Percentiles rank a stretch among this genome's conserved stretches.
Evolutionary conservation across 139 green algal genomes (phyloP).

Genomic region (Chlorella vulgaris): DNA sequence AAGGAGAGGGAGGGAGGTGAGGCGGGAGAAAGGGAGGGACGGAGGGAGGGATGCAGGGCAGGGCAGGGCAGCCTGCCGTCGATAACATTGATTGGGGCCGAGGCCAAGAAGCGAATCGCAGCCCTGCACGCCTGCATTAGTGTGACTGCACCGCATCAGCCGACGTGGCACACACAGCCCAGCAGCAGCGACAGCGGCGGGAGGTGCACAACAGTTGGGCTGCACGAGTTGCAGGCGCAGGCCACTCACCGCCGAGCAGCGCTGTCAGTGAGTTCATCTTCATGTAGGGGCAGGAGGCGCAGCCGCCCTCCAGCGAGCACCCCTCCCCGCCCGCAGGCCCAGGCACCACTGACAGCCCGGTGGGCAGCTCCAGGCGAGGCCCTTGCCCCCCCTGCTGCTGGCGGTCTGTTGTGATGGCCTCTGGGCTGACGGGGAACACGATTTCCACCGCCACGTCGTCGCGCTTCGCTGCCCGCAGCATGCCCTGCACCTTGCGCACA

Average conservation of each 20-base stretch:
- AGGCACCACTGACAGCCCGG: constrained; percentile 72
- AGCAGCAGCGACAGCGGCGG: neutral
- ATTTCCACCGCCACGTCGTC: constrained; percentile 91
- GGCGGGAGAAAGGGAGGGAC: neutral
- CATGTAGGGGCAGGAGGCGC: constrained; percentile 98
- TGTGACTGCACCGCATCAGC: too few relatives aligned
- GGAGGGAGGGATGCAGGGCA: too few relatives aligned
- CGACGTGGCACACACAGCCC: too few relatives aligned
- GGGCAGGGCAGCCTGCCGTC: too few relatives aligned
- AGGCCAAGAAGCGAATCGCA: too few relatives aligned
- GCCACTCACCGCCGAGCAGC: constrained; percentile 5
- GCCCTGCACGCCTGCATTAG: too few relatives aligned
- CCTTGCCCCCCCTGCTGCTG: constrained; percentile 43
- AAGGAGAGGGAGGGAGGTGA: neutral
- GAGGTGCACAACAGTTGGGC: neutral
- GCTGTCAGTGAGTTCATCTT: constrained; percentile 87
- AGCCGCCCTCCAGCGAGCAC: constrained; percentile 92
- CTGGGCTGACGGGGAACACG: constrained; percentile 91
- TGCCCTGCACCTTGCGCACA: constrained; percentile 81
- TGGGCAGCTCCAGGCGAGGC: constrained; percentile 68
- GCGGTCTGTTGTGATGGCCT: constrained; percentile 77
- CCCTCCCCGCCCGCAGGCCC: constrained; percentile 83
- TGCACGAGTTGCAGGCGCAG: too few relatives aligned
- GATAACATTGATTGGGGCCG: too few relatives aligned
- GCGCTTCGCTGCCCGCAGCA: constrained; percentile 60